A percentile compares a stretch with the other conserved stretches of the same genome.
phyloP scores from a whole-genome alignment of 352 stramenopile species.

The Pythium diclinum region DNA sequence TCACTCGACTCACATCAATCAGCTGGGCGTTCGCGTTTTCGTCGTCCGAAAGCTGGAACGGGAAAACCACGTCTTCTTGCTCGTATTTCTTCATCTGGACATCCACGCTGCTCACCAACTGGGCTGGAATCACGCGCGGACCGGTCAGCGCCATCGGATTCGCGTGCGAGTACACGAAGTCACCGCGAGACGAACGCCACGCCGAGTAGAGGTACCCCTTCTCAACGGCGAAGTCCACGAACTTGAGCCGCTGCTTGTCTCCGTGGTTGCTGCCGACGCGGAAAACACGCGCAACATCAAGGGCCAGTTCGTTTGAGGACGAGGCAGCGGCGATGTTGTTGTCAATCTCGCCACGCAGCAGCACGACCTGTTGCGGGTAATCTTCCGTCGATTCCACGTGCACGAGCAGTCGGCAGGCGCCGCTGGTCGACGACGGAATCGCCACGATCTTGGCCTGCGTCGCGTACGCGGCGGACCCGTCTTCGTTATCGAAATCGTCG shows the following conservation, averaged over 20 bases:
- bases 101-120: slow-evolving; percentile 53
- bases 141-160: slow-evolving; percentile 72
- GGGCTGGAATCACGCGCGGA: slow-evolving; percentile 46
- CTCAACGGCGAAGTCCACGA: slow-evolving; percentile 73
- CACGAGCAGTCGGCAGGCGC: slow-evolving; percentile 60
- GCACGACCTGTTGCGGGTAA: slow-evolving; percentile 55
- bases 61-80: slow-evolving; percentile 49
- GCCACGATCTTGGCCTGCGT: slow-evolving; percentile 59
- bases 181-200: slow-evolving; percentile 56
- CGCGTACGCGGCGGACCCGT: slow-evolving; percentile 30
- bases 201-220: slow-evolving; percentile 68
- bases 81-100: slow-evolving; percentile 68
- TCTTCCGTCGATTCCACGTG: slow-evolving; percentile 59
- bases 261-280: slow-evolving; percentile 26
- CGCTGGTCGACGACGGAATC: slow-evolving; percentile 46
- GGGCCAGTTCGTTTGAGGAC: slow-evolving; percentile 34
- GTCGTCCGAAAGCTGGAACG: slow-evolving; percentile 54
- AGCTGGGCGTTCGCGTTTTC: slow-evolving; percentile 29
- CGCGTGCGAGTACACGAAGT: slow-evolving; percentile 59
- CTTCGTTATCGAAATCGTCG: slow-evolving; percentile 29
- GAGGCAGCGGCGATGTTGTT: slow-evolving; percentile 3
- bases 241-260: slow-evolving; percentile 44
- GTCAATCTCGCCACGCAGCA: slow-evolving; percentile 57
- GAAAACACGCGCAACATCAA: slow-evolving; percentile 58
- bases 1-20: slow-evolving; percentile 40